A percentile compares a stretch with the other conserved stretches of the same genome.
These are phyloP conservation scores for Epipyxis sp. DNA, from an alignment of 108 stramenopile species.

Conservation along the genomic window DNA sequence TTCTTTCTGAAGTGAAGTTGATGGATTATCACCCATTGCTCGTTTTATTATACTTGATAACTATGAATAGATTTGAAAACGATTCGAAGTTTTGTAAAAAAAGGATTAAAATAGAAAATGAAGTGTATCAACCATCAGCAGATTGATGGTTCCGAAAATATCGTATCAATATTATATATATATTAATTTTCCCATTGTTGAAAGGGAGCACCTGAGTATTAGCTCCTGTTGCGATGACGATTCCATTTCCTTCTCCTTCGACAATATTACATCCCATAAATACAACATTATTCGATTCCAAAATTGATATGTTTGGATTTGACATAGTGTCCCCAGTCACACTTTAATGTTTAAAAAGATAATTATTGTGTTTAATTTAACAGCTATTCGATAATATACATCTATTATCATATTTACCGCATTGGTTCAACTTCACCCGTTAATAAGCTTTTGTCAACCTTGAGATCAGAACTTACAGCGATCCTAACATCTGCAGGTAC, in stretches of 20 bases:
- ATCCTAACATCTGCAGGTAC: neutral
- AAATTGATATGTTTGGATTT: too few relatives aligned
- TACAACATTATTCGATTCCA: conserved; percentile 19
- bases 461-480: neutral
- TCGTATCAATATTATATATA: neutral
- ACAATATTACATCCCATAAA: conserved; percentile 28
- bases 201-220: neutral
- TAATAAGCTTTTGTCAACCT: neutral
- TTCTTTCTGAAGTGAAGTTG: neutral
- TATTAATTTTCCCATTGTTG: too few relatives aligned
- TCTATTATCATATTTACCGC: too few relatives aligned
- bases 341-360: too few relatives aligned
- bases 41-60: neutral
- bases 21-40: neutral
- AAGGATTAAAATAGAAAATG: too few relatives aligned
- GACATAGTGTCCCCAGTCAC: too few relatives aligned
- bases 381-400: too few relatives aligned
- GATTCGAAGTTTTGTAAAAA: too few relatives aligned
- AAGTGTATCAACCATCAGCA: too few relatives aligned
- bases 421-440: conserved; percentile 11
- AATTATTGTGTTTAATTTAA: too few relatives aligned
- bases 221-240: conserved; percentile 23
- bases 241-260: conserved; percentile 19
- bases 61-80: too few relatives aligned
- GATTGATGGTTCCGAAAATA: neutral